These are phyloP conservation scores for Rhizopus stolonifer DNA, from an alignment of 371 early-diverging fungal species.

Conservation along the genomic window DNA sequence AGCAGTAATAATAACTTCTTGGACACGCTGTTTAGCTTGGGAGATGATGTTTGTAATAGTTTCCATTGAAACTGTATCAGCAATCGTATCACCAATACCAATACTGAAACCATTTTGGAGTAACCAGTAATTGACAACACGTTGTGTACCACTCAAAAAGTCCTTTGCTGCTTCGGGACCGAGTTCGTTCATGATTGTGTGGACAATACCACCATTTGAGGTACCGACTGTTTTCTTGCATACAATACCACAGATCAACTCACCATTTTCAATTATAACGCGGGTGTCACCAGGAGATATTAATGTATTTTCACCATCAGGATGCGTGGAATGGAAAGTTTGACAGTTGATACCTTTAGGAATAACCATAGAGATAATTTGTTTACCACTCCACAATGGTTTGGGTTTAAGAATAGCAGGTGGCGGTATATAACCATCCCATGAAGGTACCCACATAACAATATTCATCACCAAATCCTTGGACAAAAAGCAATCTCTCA, in stretches of 20 bases:
- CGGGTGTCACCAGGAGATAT: constrained; percentile 91
- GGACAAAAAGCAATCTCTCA: constrained; percentile 90
- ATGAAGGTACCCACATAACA: constrained; percentile 92
- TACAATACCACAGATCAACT: constrained; percentile 92
- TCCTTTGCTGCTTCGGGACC: constrained; percentile 86
- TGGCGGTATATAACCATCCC: constrained; percentile 92
- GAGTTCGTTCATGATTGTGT: constrained; percentile 95
- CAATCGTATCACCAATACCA: constrained; percentile 99
- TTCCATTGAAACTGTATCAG: constrained; percentile 90
- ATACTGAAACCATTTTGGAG: constrained; percentile 95
- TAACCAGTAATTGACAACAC: constrained; percentile 96
- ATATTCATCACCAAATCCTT: constrained; percentile 93
- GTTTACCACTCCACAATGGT: constrained; percentile 99
- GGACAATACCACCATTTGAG: constrained; percentile 92
- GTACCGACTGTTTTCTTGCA: constrained; percentile 98
- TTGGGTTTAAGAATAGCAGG: constrained; percentile 96
- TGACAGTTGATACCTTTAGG: constrained; percentile 88
- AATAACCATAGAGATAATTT: constrained; percentile 92
- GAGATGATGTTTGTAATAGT: constrained; percentile 83
- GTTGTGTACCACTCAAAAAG: constrained; percentile 96
- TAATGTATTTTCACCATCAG: constrained; percentile 75
- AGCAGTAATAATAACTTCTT: constrained; percentile 83
- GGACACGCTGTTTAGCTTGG: constrained; percentile 85
- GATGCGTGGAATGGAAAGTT: constrained; percentile 78
- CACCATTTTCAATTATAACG: constrained; percentile 95